Evolutionary conservation across 2,329 filamentous ascomycete species (phyloP).

Genomic region (Alternaria triticimaculans): DNA sequence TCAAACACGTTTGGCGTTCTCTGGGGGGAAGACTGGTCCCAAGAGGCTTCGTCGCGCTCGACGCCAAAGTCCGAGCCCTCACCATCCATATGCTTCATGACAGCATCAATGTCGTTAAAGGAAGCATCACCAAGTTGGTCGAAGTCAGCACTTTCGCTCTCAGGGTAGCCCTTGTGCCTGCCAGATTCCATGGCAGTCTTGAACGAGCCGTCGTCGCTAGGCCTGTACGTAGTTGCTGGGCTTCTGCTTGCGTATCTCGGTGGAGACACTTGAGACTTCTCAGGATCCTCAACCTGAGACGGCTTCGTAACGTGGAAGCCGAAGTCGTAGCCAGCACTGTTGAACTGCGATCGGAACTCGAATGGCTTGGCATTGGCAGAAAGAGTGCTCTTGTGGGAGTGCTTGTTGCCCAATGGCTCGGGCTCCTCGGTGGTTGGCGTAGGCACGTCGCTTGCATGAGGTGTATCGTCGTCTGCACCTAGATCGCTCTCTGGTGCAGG

Average conservation of each 20-base stretch:
- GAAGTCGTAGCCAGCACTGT: slow-evolving; percentile 43
- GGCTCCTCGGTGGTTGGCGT: slow-evolving; percentile 41
- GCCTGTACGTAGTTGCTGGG: slow-evolving; percentile 49
- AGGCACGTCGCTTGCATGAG: slow-evolving; percentile 36
- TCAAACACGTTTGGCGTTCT: slow-evolving; percentile 44
- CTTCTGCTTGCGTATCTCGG: slow-evolving; percentile 41
- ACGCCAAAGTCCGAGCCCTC: slow-evolving; percentile 76
- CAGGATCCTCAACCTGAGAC: slow-evolving; percentile 36
- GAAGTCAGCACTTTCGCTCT: slow-evolving; percentile 48
- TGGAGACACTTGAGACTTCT: slow-evolving; percentile 26
- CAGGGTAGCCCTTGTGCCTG: slow-evolving; percentile 42
- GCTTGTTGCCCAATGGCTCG: slow-evolving; percentile 32
- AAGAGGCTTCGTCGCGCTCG: slow-evolving; percentile 64
- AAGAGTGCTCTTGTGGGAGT: slow-evolving; percentile 59
- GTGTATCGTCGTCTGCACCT: slow-evolving; percentile 30
- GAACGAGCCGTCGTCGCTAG: slow-evolving; percentile 50
- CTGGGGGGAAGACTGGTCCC: slow-evolving; percentile 44
- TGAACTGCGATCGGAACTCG: slow-evolving; percentile 51
- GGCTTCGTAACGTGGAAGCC: slow-evolving; percentile 50
- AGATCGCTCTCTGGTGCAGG: slow-evolving; percentile 10
- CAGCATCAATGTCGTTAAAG: slow-evolving; percentile 87
- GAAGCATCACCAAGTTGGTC: slow-evolving; percentile 53
- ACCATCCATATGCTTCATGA: slow-evolving; percentile 85
- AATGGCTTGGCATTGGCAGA: slow-evolving; percentile 77
- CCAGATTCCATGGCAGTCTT: slow-evolving; percentile 46